A percentile compares a stretch with the other conserved stretches of the same genome.
Conservation (phyloP, 495 filamentous ascomycete genomes). For the Thermochaetoides thermophila region DNA sequence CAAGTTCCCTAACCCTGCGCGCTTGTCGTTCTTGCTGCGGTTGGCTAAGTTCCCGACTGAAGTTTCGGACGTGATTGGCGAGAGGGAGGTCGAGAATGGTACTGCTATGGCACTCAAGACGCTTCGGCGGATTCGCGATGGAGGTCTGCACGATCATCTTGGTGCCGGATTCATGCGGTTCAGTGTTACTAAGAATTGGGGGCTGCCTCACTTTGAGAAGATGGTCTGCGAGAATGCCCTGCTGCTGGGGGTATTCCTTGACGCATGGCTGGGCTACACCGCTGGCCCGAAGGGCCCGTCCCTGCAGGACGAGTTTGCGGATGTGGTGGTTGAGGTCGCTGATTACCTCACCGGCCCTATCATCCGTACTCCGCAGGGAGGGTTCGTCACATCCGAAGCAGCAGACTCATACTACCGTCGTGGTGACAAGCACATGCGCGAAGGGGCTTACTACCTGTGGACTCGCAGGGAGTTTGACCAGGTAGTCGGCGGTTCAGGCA, state of each 20-base stretch:
- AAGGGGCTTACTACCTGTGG: constrained; percentile 95
- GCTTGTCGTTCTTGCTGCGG: constrained; percentile 69
- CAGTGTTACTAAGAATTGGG: constrained; percentile 83
- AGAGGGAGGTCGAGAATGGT: constrained; percentile 60
- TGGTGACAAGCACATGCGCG: constrained; percentile 70
- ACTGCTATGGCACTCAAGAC: constrained; percentile 71
- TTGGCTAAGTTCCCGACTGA: constrained; percentile 55
- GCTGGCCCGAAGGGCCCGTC: constrained; percentile 23
- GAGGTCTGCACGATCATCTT: constrained; percentile 85
- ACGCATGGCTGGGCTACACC: constrained; percentile 64
- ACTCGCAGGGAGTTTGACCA: constrained; percentile 74
- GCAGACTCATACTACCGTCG: constrained; percentile 70
- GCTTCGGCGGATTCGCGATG: constrained; percentile 64
- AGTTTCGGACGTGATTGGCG: constrained; percentile 74
- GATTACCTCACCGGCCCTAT: constrained; percentile 63
- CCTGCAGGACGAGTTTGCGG: constrained; percentile 46
- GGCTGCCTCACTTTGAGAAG: constrained; percentile 92
- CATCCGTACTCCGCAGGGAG: constrained; percentile 52
- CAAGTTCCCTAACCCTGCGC: constrained; percentile 84
- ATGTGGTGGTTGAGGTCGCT: constrained; percentile 67
- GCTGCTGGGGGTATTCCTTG: constrained; percentile 71
- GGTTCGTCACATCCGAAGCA: constrained; percentile 81
- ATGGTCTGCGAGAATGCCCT: constrained; percentile 95
- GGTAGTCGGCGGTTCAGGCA: constrained; percentile 48
- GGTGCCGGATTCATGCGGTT: constrained; percentile 81